phyloP scores from a whole-genome alignment of 192 early-diverging fungal species.

The Podila epigama region DNA sequence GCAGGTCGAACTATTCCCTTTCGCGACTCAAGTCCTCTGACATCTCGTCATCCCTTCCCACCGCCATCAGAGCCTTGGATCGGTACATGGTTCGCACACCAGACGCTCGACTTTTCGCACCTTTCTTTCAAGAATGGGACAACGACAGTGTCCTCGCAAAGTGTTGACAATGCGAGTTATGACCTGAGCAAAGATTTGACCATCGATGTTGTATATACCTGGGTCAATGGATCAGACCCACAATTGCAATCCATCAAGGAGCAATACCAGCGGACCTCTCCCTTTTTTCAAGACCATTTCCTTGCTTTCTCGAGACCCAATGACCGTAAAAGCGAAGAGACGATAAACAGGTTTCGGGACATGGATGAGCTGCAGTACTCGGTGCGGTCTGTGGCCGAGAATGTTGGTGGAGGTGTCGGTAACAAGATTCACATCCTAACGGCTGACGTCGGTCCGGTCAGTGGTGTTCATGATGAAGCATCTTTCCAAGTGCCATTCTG shows the following conservation, averaged over 20 bases:
- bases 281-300: constrained; percentile 2
- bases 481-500: constrained; percentile 46
- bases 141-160: not conserved
- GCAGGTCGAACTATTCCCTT: not conserved
- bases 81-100: not conserved
- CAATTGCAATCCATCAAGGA: constrained; percentile 6
- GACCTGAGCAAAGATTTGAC: not conserved
- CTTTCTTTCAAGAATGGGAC: not conserved
- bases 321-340: not conserved
- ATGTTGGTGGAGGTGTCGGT: constrained; percentile 8
- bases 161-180: not conserved
- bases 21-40: constrained; percentile 14
- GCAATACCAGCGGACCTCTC: constrained; percentile 10
- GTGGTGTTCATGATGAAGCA: not conserved
- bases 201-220: constrained; percentile 52
- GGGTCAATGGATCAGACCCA: constrained; percentile 53
- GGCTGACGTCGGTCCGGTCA: constrained; percentile 15
- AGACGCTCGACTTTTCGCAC: not conserved
- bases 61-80: constrained; percentile 14
- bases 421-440: constrained; percentile 43
- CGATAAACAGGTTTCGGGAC: constrained; percentile 41
- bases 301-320: not conserved
- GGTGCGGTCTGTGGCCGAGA: constrained; percentile 32
- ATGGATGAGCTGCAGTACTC: constrained; percentile 53
- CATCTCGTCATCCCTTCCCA: constrained; percentile 6